A percentile compares a stretch with the other conserved stretches of the same genome.
Conservation (phyloP, 2,329 filamentous ascomycete genomes). For the Pseudogymnoascus sp. region DNA sequence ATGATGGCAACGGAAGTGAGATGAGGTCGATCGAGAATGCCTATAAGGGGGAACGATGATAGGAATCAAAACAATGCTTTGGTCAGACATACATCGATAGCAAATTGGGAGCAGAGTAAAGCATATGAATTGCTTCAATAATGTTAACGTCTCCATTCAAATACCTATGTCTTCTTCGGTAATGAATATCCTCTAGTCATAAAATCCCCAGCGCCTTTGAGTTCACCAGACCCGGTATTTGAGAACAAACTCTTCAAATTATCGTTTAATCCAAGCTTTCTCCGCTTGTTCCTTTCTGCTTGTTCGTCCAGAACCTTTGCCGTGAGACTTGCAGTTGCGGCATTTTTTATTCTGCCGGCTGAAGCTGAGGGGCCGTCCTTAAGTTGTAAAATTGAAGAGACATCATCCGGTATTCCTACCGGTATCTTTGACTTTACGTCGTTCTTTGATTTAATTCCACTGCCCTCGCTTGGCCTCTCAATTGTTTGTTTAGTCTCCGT, state of each 20-base stretch:
- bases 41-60: not conserved
- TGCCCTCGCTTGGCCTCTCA: conserved; percentile 19
- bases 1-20: not conserved
- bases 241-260: conserved; percentile 47
- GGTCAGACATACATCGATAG: not conserved
- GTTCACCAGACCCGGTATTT: conserved; percentile 33
- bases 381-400: conserved; percentile 15
- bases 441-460: conserved; percentile 24
- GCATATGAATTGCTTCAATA: not conserved
- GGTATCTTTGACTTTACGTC: conserved; percentile 20
- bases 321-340: conserved; percentile 75
- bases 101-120: not conserved
- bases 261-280: conserved; percentile 55
- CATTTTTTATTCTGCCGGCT: conserved; percentile 69
- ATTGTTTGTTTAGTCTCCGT: conserved; percentile 26
- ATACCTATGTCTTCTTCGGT: conserved; percentile 33
- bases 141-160: not conserved
- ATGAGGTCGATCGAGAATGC: not conserved
- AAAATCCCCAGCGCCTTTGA: conserved; percentile 38
- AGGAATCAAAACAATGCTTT: not conserved
- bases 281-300: conserved; percentile 68
- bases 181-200: conserved; percentile 51
- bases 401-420: conserved; percentile 21
- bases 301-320: conserved; percentile 83
- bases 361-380: conserved; percentile 29